A percentile compares a stretch with the other conserved stretches of the same genome.
phyloP scores from a whole-genome alignment of 2,329 filamentous ascomycete species.

The Claviceps pazoutovae region DNA sequence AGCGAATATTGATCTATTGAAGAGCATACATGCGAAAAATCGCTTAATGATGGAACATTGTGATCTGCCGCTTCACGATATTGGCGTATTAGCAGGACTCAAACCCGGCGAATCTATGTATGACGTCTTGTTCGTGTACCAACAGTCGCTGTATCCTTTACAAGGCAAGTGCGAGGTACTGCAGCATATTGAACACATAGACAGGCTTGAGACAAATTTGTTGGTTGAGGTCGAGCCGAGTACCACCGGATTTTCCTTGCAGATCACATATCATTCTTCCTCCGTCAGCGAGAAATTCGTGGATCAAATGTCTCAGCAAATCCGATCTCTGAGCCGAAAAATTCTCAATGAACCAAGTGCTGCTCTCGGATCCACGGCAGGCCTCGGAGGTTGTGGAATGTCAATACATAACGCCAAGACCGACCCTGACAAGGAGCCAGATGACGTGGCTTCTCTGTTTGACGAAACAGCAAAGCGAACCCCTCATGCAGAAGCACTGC shows the following conservation, averaged over 20 bases:
- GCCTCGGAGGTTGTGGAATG: constrained; percentile 18
- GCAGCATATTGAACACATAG: constrained; percentile 43
- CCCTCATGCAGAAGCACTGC: constrained; percentile 46
- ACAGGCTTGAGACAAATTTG: constrained; percentile 63
- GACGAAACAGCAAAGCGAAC: constrained; percentile 33
- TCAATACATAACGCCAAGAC: constrained; percentile 36
- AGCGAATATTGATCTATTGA: constrained; percentile 46
- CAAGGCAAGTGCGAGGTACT: constrained; percentile 23
- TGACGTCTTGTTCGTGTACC: constrained; percentile 71
- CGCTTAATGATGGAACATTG: constrained; percentile 51
- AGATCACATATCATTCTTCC: constrained; percentile 33
- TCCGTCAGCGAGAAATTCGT: constrained; percentile 41
- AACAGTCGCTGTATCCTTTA: constrained; percentile 48
- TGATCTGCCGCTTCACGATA: constrained; percentile 50
- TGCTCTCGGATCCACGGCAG: constrained; percentile 6
- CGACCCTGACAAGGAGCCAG: constrained; percentile 5
- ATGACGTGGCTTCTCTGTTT: constrained; percentile 20
- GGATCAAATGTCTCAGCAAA: constrained; percentile 41
- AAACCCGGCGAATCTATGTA: constrained; percentile 48
- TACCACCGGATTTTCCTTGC: constrained; percentile 25
- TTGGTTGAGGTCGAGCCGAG: constrained; percentile 63
- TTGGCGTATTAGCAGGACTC: constrained; percentile 47
- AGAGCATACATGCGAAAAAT: constrained; percentile 50
- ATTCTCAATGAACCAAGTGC: constrained; percentile 15
- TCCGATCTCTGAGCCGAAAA: constrained; percentile 35